Base-by-base conservation (phyloP, 163 green algal genomes). In the Chloromonas sp. region DNA sequence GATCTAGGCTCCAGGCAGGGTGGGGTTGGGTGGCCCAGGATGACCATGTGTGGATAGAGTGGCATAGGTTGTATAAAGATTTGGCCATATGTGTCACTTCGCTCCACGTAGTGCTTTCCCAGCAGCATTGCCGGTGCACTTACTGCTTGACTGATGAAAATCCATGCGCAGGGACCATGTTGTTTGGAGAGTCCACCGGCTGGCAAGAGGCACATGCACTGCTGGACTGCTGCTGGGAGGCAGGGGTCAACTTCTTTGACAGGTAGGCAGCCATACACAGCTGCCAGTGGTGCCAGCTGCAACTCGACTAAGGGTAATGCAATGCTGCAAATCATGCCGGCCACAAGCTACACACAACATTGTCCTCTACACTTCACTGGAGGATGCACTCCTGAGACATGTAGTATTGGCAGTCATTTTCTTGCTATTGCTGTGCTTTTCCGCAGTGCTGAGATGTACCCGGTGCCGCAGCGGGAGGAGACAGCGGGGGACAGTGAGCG, bases 161-260 rank as follows among this genome's bases (percentile, higher is more conserved):
- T 0, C 1, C 61, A 15, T n/a, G 14, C 71, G 77, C 91, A 96
- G 94, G 95, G 1, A 96, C 93, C 0, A 98, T 98, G 95, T 88
- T 96, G 14, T 97, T 96, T 89, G 95, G 95, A 0, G 94, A 96
- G 76, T 87, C 81, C 66, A 94, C 88, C 3, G 8, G 79, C 59
- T 86, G 82, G 0, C 0, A n/a, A 0, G 78, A 85, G 1, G 92
- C 95, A 0, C 76, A 81, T 1, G 15, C 14, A 0, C 87, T 96
- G 83, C 81, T 97, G 15, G 85, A 85, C 58, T 71, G 59, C 1
- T 94, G 92, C 79, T 84, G 89, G 60, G 92, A 95, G 0, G 14
- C 14, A 0, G 95, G 95, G 1, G 82, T 96, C 58, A 94, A 92
- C 83, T 94, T 96, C 71, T 97, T 98, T 58, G 96, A 99, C 89